phyloP scores from a whole-genome alignment of 129 eudicot species.

The sunflower (Helianthus annuus) region HanXRQr2.0-SUNRISE NC_035439.2:148265993-148266492 shows the following conservation, averaged over 20 bases:
- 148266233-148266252: background rate
- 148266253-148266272: background rate
- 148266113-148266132: too few species aligned
- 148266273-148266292: constrained; percentile 10
- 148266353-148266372: background rate
- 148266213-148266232: background rate
- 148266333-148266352: background rate
- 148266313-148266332: background rate
- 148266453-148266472: too few species aligned
- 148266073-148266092: too few species aligned
- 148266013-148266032: too few species aligned
- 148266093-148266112: too few species aligned
- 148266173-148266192: background rate
- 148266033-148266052: too few species aligned
- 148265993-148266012: too few species aligned
- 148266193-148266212: background rate
- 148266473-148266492: too few species aligned
- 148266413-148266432: background rate
- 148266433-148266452: background rate
- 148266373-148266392: background rate
- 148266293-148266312: background rate
- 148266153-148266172: too few species aligned
- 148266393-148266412: background rate
- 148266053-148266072: too few species aligned
- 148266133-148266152: too few species aligned